phyloP scores from a whole-genome alignment of 345 rosid genomes.

The Eucalyptus melliodora region DNA sequence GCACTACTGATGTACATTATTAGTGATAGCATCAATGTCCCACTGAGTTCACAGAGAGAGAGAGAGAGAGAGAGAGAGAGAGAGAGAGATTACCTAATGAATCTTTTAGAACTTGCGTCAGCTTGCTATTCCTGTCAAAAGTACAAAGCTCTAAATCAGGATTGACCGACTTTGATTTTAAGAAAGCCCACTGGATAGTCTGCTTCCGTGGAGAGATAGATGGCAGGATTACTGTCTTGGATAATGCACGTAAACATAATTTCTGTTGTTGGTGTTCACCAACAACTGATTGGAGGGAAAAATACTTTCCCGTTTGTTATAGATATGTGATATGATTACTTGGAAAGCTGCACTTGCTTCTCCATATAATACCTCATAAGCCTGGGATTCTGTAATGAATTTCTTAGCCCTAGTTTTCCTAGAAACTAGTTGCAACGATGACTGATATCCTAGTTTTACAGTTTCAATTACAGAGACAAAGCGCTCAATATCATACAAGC shows the following conservation, averaged over 20 bases:
- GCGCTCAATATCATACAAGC: neutral
- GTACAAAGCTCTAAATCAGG: neutral
- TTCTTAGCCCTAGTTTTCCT: neutral
- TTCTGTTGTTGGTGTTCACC: neutral
- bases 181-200: neutral
- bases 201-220: neutral
- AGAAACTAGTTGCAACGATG: neutral
- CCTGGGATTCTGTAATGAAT: neutral
- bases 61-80: neutral
- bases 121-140: constrained; percentile 73
- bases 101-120: constrained; percentile 77
- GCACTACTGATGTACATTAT: neutral
- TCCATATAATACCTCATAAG: neutral
- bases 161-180: neutral
- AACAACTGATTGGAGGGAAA: neutral
- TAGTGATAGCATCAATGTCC: neutral
- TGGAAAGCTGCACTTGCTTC: neutral
- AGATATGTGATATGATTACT: neutral
- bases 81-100: constrained; percentile 44
- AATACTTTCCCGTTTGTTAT: neutral
- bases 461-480: neutral
- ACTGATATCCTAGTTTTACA: neutral
- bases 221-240: neutral
- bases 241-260: neutral
- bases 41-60: neutral